Evolutionary conservation across 108 stramenopile genomes (phyloP).

Genomic region (Seminavis robusta): DNA sequence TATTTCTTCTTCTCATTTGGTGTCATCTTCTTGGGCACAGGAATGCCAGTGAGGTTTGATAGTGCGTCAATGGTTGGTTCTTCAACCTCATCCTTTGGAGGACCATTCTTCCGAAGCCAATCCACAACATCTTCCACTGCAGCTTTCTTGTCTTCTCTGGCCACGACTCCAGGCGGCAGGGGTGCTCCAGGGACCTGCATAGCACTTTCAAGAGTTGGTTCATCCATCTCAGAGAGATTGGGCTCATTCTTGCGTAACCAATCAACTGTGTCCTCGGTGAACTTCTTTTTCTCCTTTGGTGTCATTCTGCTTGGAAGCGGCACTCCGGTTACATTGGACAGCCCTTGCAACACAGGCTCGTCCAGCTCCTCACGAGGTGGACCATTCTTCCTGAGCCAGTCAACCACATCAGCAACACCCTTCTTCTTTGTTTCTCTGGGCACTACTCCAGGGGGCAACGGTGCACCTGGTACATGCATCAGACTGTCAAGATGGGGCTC

Average conservation of each 20-base stretch:
- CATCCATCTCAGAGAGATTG: slow-evolving; percentile 2
- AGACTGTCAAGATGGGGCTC: slow-evolving; percentile 1
- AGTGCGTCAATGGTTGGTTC: slow-evolving; percentile 6
- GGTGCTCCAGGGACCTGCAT: neutral
- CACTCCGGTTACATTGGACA: neutral
- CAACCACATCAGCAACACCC: slow-evolving; percentile 4
- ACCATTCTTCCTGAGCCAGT: neutral
- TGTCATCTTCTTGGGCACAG: neutral
- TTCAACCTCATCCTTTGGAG: slow-evolving; percentile 2
- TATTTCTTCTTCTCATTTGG: slow-evolving; percentile 5
- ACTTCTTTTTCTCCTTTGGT: neutral
- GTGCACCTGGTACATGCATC: neutral
- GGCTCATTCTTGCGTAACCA: slow-evolving; percentile 13
- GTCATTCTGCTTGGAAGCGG: neutral
- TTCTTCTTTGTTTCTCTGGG: neutral
- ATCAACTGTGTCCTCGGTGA: slow-evolving; percentile 3
- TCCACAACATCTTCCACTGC: slow-evolving; percentile 9
- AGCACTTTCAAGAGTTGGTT: slow-evolving; percentile 3
- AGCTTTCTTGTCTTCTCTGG: slow-evolving; percentile 1
- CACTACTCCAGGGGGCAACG: neutral
- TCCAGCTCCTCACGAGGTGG: neutral
- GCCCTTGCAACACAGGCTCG: slow-evolving; percentile 3
- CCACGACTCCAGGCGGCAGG: neutral
- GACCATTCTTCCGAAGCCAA: slow-evolving; percentile 24
- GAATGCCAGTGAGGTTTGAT: slow-evolving; percentile 12